Conservation (phyloP, 306 rosid species). For the Gastrolobium villosum region DNA sequence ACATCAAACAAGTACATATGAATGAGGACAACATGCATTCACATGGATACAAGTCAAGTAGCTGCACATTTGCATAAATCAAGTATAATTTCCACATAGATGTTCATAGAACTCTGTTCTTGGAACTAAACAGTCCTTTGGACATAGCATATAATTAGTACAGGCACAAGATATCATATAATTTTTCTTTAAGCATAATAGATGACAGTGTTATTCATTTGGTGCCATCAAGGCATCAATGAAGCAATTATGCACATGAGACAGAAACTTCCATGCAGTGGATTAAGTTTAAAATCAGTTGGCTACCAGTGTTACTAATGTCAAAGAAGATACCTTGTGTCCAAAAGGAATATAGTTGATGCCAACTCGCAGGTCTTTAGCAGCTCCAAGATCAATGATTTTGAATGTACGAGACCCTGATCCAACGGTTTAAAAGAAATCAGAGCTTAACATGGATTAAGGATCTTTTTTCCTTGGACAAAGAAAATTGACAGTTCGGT, state of each 20-base stretch:
- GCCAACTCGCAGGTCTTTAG: conserved; percentile 91
- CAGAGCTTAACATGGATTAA: conserved; percentile 31
- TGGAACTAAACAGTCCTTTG: too few relatives aligned
- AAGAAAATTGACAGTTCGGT: conserved; percentile 26
- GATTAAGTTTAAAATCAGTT: conserved; percentile 25
- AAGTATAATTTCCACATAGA: too few relatives aligned
- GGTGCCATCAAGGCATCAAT: neutral
- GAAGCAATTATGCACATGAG: conserved; percentile 38
- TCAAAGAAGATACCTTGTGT: conserved; percentile 80
- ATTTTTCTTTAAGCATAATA: too few relatives aligned
- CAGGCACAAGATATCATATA: too few relatives aligned
- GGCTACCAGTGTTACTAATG: conserved; percentile 36
- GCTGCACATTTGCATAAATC: too few relatives aligned
- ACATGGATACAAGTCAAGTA: too few relatives aligned
- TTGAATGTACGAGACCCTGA: conserved; percentile 91
- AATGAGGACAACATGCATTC: too few relatives aligned
- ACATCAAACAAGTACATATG: too few relatives aligned
- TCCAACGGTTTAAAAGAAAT: conserved; percentile 44
- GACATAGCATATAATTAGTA: too few relatives aligned
- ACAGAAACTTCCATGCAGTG: conserved; percentile 25
- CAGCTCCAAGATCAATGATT: conserved; percentile 98
- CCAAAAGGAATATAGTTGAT: conserved; percentile 95
- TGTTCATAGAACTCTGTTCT: too few relatives aligned
- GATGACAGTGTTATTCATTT: too few relatives aligned
- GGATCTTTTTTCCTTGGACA: conserved; percentile 34